Conservation (phyloP, 345 rosid species). For the Salix udensis region DNA sequence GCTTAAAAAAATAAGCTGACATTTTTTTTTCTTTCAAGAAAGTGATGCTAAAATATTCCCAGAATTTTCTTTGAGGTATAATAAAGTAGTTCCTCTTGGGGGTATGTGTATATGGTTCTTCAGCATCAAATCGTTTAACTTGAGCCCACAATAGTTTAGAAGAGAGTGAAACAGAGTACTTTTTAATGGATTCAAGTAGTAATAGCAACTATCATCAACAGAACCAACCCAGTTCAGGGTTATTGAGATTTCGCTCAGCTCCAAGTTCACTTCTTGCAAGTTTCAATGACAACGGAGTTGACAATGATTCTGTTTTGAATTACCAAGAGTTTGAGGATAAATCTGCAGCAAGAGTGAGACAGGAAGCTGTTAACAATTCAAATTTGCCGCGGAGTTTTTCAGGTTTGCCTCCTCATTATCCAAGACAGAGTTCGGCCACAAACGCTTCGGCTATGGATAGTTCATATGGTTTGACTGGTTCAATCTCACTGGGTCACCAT, state of each 20-base stretch:
- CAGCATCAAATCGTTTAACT: conserved; percentile 20
- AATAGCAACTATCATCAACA: conserved; percentile 35
- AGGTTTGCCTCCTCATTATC: conserved; percentile 80
- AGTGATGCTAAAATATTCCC: conserved; percentile 40
- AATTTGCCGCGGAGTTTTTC: conserved; percentile 42
- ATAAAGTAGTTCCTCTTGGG: not conserved
- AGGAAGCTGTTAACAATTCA: conserved; percentile 27
- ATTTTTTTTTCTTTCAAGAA: conserved; percentile 20
- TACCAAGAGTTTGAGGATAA: conserved; percentile 24
- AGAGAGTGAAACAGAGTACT: conserved; percentile 10
- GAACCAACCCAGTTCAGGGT: conserved; percentile 54
- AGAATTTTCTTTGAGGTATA: conserved; percentile 17
- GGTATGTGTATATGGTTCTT: conserved; percentile 21
- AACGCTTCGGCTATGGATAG: conserved; percentile 47
- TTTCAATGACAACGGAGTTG: conserved; percentile 27
- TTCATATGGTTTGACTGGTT: conserved; percentile 39
- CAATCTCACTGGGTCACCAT: conserved; percentile 35
- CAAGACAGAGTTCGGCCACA: conserved; percentile 48
- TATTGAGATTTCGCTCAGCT: conserved; percentile 80
- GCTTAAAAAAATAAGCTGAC: conserved; percentile 65
- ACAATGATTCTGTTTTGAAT: conserved; percentile 32
- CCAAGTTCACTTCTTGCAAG: conserved; percentile 56
- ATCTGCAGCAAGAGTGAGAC: conserved; percentile 22
- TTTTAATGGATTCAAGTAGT: conserved; percentile 58
- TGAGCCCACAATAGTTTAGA: not conserved